Evolutionary conservation across 805 yeast genomes (phyloP), one percentile per base, ranked within the genome.

Genomic region (Candida maris): DNA sequence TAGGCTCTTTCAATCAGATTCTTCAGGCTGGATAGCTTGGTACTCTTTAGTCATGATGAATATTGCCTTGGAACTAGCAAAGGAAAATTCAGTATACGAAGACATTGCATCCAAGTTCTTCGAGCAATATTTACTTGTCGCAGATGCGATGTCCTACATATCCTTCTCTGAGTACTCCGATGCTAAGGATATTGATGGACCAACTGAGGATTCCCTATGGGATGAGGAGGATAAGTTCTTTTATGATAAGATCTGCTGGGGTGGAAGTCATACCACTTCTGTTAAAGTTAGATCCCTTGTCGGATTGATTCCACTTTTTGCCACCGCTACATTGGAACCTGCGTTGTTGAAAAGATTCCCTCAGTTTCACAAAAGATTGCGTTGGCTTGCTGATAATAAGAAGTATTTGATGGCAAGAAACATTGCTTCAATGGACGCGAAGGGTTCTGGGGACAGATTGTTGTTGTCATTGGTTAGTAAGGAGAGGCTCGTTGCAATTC

Each of bases 1-100:
- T 32, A 75, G 72, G 24, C 70, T 88, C 45, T 94, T 86, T 56
- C 97, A 88, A 62, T 95, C 96, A 0, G 97, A 88, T 62, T 84
- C 95, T 12, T 89, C 97, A 8, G 96, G 96, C 19, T 88, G 97
- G 97, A 85, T 88, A 93, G 96, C 95, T 0, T 88, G 91, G 66
- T 88, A 82, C 65, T 76, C 84, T 20, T 69, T 89, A 52, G 89
- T 84, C 56, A 87, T 88, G 96, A 73, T 89, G 62, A 88, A 86
- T 60, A 89, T 89, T 56, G 89, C 96, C 0, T 71, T 88, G 44
- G 96, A 89, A 61, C 73, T 88, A 51, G 91, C 96, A 15, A 86
- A 84, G 57, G 77, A 81, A 32, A 79, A 86, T 46, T 79, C 85
- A 0, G 93, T 85, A 14, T 89, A 89, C 63, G 96, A 88, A 63